These are phyloP conservation scores for Tulasnella sp. DNA, from an alignment of 768 basidiomycete species.

Conservation along the genomic window DNA sequence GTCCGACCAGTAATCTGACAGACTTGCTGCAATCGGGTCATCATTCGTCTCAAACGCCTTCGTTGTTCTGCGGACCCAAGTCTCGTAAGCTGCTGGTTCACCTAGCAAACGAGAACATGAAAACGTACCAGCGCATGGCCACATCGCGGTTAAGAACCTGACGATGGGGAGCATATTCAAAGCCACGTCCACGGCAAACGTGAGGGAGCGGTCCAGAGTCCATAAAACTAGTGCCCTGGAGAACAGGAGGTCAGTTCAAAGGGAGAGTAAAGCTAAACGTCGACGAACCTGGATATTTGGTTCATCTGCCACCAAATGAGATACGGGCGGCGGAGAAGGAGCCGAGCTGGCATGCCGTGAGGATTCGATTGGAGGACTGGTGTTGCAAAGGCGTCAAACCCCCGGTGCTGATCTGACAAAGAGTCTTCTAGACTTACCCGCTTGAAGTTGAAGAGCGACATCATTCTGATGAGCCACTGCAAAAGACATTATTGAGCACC, in stretches of 20 bases:
- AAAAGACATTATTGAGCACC: not conserved
- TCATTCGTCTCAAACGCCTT: not conserved
- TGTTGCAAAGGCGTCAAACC: not conserved
- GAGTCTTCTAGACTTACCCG: not conserved
- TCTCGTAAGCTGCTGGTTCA: not conserved
- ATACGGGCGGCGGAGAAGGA: constrained; percentile 3
- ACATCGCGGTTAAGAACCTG: not conserved
- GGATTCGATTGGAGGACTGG: not conserved
- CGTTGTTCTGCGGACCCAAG: not conserved
- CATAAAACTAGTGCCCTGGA: not conserved
- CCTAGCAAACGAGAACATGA: not conserved
- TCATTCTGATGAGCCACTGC: constrained; percentile 9
- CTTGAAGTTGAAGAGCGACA: constrained; percentile 1
- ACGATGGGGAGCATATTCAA: constrained; percentile 2
- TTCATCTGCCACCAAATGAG: constrained; percentile 12
- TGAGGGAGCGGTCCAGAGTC: constrained; percentile 1
- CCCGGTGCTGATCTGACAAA: not conserved
- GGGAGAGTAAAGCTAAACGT: not conserved
- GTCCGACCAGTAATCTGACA: not conserved
- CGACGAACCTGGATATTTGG: not conserved
- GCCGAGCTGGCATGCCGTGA: not conserved
- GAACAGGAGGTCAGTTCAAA: not conserved
- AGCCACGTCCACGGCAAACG: constrained; percentile 7
- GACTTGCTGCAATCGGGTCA: not conserved
- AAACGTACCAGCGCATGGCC: constrained; percentile 10